Conservation (phyloP, 768 basidiomycete genomes). For the Plicaturopsis crispa region DNA sequence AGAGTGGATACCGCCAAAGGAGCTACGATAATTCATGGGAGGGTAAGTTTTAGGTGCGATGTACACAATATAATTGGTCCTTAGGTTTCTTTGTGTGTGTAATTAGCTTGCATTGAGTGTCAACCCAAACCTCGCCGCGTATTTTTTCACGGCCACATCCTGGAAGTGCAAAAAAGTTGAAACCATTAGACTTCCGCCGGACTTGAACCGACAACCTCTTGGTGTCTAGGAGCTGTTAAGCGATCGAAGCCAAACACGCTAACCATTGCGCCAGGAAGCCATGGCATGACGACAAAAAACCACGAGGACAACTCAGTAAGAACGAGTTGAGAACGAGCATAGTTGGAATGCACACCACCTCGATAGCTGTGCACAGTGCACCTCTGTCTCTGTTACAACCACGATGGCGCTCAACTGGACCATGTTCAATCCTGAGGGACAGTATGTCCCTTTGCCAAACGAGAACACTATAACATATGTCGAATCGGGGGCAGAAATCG, state of each 20-base stretch:
- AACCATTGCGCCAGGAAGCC: slow-evolving; percentile 90
- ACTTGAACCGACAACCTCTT: slow-evolving; percentile 97
- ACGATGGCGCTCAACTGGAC: slow-evolving; percentile 79
- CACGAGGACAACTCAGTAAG: too few species aligned
- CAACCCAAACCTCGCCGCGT: too few species aligned
- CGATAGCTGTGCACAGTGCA: too few species aligned
- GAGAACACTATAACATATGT: slow-evolving; percentile 53
- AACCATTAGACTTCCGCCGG: slow-evolving; percentile 93
- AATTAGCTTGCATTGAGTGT: too few species aligned
- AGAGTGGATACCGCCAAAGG: slow-evolving; percentile 66
- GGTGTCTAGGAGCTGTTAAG: slow-evolving; percentile 77
- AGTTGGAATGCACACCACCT: too few species aligned
- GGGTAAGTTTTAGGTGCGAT: too few species aligned
- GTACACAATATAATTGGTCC: too few species aligned
- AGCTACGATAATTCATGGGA: slow-evolving; percentile 34
- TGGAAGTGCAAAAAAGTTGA: too few species aligned
- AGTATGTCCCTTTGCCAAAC: slow-evolving; percentile 55
- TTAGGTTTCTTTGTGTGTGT: too few species aligned
- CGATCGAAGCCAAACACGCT: slow-evolving; percentile 93
- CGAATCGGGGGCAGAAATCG: slow-evolving; percentile 50
- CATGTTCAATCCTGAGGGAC: slow-evolving; percentile 50
- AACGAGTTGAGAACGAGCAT: too few species aligned
- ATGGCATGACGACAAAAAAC: too few species aligned
- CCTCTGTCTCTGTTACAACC: slow-evolving; percentile 1
- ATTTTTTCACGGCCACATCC: too few species aligned